These are phyloP conservation scores for Suhomyces atakaporum DNA, from an alignment of 1,139 yeast species.

Conservation along the genomic window DNA sequence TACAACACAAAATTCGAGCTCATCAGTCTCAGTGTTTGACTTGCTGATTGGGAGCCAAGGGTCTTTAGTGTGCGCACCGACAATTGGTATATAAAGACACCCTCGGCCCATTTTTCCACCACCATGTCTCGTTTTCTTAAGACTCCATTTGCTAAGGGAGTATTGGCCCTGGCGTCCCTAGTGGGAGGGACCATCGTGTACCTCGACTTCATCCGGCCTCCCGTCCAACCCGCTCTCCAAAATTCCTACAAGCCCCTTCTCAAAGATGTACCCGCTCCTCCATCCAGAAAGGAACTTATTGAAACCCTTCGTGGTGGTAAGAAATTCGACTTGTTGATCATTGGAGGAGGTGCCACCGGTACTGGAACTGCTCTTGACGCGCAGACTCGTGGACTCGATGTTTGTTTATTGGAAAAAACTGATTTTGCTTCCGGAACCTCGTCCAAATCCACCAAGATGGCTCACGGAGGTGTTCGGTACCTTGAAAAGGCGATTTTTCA, in stretches of 20 bases:
- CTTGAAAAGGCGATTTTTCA: slow-evolving; percentile 93
- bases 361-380: slow-evolving; percentile 94
- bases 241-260: slow-evolving; percentile 40
- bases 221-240: slow-evolving; percentile 31
- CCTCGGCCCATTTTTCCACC: too few species aligned
- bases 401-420: slow-evolving; percentile 79
- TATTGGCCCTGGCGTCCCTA: slow-evolving; percentile 28
- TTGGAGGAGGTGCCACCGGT: slow-evolving; percentile 98
- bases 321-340: slow-evolving; percentile 75
- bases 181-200: slow-evolving; percentile 44
- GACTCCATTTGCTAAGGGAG: slow-evolving; percentile 28
- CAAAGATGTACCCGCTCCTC: slow-evolving; percentile 35
- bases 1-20: too few species aligned
- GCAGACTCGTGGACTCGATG: slow-evolving; percentile 85
- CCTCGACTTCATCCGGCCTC: slow-evolving; percentile 44
- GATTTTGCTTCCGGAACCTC: slow-evolving; percentile 94
- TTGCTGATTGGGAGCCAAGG: too few species aligned
- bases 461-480: slow-evolving; percentile 96
- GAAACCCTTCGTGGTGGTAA: slow-evolving; percentile 36
- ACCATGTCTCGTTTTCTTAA: slow-evolving; percentile 22
- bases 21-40: too few species aligned
- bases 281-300: slow-evolving; percentile 38
- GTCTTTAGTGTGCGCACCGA: too few species aligned
- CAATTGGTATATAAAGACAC: too few species aligned
- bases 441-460: slow-evolving; percentile 94